Evolutionary conservation across 768 basidiomycete genomes (phyloP).

Genomic region (Tephrocybe sp.): DNA sequence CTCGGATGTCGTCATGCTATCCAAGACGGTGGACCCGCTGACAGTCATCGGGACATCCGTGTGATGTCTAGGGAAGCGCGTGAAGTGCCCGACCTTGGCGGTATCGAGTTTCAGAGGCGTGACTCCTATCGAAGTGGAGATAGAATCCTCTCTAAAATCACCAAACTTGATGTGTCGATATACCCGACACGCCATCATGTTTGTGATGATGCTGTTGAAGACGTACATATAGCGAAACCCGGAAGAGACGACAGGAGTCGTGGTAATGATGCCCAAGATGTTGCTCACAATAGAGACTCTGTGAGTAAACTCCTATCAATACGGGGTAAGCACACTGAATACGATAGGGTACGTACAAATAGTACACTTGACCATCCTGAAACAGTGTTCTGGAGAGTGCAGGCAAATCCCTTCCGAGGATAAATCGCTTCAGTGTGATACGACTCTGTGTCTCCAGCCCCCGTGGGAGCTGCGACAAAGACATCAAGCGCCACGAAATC

Average conservation of each 20-base stretch:
- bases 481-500: neutral
- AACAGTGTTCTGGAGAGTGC: constrained; percentile 30
- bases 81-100: no score
- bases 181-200: constrained; percentile 19
- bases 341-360: constrained; percentile 22
- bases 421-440: neutral
- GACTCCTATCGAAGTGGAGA: neutral
- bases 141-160: neutral
- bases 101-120: neutral
- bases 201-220: constrained; percentile 11
- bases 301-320: neutral
- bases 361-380: constrained; percentile 37
- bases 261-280: constrained; percentile 7
- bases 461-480: neutral
- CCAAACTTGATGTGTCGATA: constrained; percentile 16
- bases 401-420: constrained; percentile 24
- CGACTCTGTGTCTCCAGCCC: neutral
- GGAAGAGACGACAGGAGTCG: constrained; percentile 5
- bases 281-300: constrained; percentile 2
- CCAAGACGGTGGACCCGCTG: neutral
- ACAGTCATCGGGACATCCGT: neutral
- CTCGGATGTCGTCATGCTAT: neutral
- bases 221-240: constrained; percentile 5
- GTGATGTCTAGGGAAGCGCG: neutral
- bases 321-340: constrained; percentile 2